Conservation (phyloP, 768 basidiomycete genomes). For the Calocybe gangraenosa region DNA sequence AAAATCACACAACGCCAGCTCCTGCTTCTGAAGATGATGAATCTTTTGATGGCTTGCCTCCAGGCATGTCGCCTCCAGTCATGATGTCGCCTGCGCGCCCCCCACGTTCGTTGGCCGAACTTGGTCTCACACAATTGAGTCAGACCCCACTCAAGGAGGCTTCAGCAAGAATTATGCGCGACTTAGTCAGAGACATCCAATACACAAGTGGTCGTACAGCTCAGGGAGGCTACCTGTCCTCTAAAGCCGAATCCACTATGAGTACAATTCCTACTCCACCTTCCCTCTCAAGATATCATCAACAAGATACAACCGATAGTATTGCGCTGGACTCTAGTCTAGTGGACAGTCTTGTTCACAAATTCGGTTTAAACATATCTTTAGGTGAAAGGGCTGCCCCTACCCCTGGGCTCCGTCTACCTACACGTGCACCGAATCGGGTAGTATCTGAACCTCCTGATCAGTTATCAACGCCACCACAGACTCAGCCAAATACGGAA, state of each 20-base stretch:
- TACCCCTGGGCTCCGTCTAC: slow-evolving; percentile 25
- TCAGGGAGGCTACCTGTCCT: slow-evolving; percentile 23
- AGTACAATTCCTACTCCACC: slow-evolving; percentile 69
- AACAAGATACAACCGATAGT: slow-evolving; percentile 42
- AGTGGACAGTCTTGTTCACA: slow-evolving; percentile 64
- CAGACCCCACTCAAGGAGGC: slow-evolving; percentile 74
- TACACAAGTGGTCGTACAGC: slow-evolving; percentile 28
- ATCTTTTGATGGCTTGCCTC: slow-evolving; percentile 48
- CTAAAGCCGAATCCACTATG: slow-evolving; percentile 54
- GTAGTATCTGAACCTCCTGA: background rate
- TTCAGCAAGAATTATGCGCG: slow-evolving; percentile 61
- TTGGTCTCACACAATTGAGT: slow-evolving; percentile 41
- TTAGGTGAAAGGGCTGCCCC: slow-evolving; percentile 21
- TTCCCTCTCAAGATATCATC: slow-evolving; percentile 64
- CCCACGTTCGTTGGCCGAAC: slow-evolving; percentile 42
- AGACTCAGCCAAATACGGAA: slow-evolving; percentile 1
- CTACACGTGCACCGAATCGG: slow-evolving; percentile 19
- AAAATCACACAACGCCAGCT: slow-evolving; percentile 17
- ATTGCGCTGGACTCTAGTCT: slow-evolving; percentile 53
- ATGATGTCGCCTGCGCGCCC: slow-evolving; percentile 56
- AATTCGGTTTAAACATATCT: slow-evolving; percentile 46
- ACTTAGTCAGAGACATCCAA: slow-evolving; percentile 56
- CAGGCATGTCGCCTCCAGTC: slow-evolving; percentile 55
- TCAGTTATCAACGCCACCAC: slow-evolving; percentile 2
- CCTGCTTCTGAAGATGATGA: slow-evolving; percentile 40